Evolutionary conservation across 1,139 yeast species (phyloP).

Genomic region (Suhomyces atakaporum): DNA sequence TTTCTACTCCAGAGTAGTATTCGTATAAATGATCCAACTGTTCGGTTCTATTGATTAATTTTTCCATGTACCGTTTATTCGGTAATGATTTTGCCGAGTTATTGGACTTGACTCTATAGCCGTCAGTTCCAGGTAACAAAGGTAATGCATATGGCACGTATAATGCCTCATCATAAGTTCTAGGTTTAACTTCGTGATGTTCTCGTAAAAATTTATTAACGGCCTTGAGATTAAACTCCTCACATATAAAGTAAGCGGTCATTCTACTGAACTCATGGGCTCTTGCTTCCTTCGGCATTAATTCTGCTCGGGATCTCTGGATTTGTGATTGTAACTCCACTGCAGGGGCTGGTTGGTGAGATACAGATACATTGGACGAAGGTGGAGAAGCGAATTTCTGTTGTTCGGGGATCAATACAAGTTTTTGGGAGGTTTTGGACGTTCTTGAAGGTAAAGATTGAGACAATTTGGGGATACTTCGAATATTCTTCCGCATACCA

Average conservation of each 20-base stretch:
- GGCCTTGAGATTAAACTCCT: conserved; percentile 67
- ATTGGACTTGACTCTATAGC: conserved; percentile 79
- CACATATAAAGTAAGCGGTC: conserved; percentile 88
- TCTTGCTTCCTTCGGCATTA: conserved; percentile 65
- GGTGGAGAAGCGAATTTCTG: conserved; percentile 18
- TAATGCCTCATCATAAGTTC: conserved; percentile 86
- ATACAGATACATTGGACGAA: conserved; percentile 17
- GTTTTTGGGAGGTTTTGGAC: conserved; percentile 79
- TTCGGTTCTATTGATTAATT: conserved; percentile 75
- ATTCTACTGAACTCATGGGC: conserved; percentile 76
- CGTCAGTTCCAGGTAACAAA: conserved; percentile 81
- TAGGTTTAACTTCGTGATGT: conserved; percentile 79
- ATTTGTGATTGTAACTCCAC: conserved; percentile 36
- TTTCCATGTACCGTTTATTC: conserved; percentile 70
- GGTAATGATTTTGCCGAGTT: conserved; percentile 63
- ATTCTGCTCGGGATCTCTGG: conserved; percentile 65
- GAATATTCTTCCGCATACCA: conserved; percentile 27
- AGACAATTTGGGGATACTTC: conserved; percentile 56
- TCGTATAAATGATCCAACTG: conserved; percentile 89
- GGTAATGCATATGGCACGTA: conserved; percentile 92
- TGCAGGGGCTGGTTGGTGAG: conserved; percentile 8
- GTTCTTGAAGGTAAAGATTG: conserved; percentile 82
- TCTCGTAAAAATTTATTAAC: conserved; percentile 65
- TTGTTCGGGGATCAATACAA: conserved; percentile 84
- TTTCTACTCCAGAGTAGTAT: conserved; percentile 81